phyloP scores from a whole-genome alignment of 2,329 filamentous ascomycete species.

The Colletotrichum incanum region DNA sequence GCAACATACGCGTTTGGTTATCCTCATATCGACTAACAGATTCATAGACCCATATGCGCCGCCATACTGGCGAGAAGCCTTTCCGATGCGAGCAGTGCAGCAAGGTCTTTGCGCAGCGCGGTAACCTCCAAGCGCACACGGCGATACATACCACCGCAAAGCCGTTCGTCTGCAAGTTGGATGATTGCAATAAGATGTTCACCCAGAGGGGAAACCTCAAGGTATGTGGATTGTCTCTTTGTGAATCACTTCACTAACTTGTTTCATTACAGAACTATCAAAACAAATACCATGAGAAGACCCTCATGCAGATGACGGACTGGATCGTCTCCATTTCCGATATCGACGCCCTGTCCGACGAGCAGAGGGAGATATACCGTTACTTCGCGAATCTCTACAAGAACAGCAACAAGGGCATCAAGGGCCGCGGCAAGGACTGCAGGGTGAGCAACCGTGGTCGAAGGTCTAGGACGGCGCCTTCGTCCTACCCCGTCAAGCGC shows the following conservation, averaged over 20 bases:
- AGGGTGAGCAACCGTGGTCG: conserved; percentile 64
- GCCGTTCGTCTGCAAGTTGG: conserved; percentile 85
- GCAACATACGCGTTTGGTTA: conserved; percentile 43
- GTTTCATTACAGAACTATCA: conserved; percentile 79
- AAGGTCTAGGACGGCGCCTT: conserved; percentile 45
- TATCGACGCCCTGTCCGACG: conserved; percentile 74
- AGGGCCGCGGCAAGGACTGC: conserved; percentile 90
- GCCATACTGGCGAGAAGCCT: conserved; percentile 90
- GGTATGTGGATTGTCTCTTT: conserved; percentile 60
- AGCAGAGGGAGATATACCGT: conserved; percentile 83
- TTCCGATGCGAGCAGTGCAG: conserved; percentile 85
- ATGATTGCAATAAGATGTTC: conserved; percentile 89
- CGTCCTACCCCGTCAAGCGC: conserved; percentile 40
- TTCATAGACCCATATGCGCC: conserved; percentile 84
- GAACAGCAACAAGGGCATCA: conserved; percentile 98
- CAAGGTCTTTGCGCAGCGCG: conserved; percentile 87
- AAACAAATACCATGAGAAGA: conserved; percentile 91
- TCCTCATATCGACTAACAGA: conserved; percentile 15
- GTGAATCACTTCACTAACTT: neutral
- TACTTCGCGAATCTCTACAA: conserved; percentile 94
- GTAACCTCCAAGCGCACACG: conserved; percentile 88
- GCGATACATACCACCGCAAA: conserved; percentile 85
- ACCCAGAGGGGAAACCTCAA: conserved; percentile 95
- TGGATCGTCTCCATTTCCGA: conserved; percentile 78
- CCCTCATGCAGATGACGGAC: conserved; percentile 77